Evolutionary conservation across 768 basidiomycete species (phyloP).

Genomic region (Tephrocybe rancida): DNA sequence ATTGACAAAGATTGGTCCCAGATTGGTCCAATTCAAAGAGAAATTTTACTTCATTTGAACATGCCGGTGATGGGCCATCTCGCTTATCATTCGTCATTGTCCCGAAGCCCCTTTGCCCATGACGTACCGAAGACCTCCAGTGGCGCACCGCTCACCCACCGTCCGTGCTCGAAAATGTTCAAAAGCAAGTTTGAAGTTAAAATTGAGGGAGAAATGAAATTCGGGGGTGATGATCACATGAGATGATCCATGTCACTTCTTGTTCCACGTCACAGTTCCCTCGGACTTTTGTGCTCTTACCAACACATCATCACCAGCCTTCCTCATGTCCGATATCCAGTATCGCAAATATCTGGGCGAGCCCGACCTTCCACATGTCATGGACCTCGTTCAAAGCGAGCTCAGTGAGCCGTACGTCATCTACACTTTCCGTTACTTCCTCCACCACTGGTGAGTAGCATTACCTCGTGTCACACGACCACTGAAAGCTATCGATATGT

Average conservation of each 20-base stretch:
- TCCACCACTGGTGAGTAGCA: constrained; percentile 85
- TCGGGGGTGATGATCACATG: constrained; percentile 9
- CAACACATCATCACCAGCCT: constrained; percentile 5
- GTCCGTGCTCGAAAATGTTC: too few relatives aligned
- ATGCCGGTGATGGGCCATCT: too few relatives aligned
- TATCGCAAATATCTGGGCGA: constrained; percentile 81
- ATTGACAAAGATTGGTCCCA: too few relatives aligned
- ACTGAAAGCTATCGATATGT: constrained; percentile 14
- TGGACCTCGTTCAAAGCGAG: constrained; percentile 87
- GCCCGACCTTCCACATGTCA: constrained; percentile 79
- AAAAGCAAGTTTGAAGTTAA: too few relatives aligned
- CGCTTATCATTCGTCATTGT: too few relatives aligned
- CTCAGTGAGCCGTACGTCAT: constrained; percentile 95
- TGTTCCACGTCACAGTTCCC: constrained; percentile 11
- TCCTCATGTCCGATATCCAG: constrained; percentile 41
- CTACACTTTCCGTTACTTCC: constrained; percentile 96
- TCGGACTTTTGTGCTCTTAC: constrained; percentile 9
- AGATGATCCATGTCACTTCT: constrained; percentile 6
- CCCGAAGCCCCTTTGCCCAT: too few relatives aligned
- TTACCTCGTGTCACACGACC: constrained; percentile 32
- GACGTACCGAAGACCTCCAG: too few relatives aligned
- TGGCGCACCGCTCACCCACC: too few relatives aligned
- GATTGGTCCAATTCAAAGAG: too few relatives aligned
- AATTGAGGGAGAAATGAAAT: too few relatives aligned
- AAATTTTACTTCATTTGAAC: too few relatives aligned